These are phyloP conservation scores for Botrytis deweyae DNA, from an alignment of 2,329 filamentous ascomycete species.

Conservation along the genomic window DNA sequence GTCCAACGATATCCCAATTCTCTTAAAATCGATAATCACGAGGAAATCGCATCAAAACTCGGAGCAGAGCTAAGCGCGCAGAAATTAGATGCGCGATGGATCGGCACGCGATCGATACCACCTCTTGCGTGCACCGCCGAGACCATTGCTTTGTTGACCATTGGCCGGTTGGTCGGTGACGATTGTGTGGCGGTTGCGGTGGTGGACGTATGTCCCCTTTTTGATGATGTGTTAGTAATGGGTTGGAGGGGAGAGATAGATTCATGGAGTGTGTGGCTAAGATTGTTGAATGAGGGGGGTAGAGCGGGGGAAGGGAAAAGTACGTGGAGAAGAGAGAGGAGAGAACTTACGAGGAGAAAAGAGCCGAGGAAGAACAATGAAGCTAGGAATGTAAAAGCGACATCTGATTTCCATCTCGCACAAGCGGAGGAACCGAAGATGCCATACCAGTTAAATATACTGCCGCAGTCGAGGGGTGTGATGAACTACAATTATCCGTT, in stretches of 20 bases:
- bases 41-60: neutral
- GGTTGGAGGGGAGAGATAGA: neutral
- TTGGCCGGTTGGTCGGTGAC: neutral
- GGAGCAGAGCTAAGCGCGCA: neutral
- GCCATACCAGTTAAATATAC: slow-evolving; percentile 78
- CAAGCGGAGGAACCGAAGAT: slow-evolving; percentile 74
- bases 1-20: neutral
- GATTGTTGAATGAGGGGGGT: slow-evolving; percentile 32
- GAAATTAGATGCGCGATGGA: neutral
- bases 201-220: slow-evolving; percentile 22
- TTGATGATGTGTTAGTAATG: neutral
- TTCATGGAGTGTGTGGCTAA: neutral
- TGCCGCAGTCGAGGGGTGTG: slow-evolving; percentile 80
- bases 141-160: neutral
- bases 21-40: neutral
- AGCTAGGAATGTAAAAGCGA: slow-evolving; percentile 34
- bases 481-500: slow-evolving; percentile 45
- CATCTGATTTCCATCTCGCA: slow-evolving; percentile 63
- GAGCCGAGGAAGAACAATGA: slow-evolving; percentile 31
- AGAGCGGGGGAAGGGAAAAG: too few relatives aligned
- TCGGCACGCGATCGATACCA: slow-evolving; percentile 23
- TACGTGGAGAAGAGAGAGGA: slow-evolving; percentile 24
- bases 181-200: slow-evolving; percentile 16
- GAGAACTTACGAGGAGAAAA: slow-evolving; percentile 27
- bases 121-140: slow-evolving; percentile 10